Conservation (phyloP, 768 basidiomycete genomes). For the Russula griseocarnosa region DNA sequence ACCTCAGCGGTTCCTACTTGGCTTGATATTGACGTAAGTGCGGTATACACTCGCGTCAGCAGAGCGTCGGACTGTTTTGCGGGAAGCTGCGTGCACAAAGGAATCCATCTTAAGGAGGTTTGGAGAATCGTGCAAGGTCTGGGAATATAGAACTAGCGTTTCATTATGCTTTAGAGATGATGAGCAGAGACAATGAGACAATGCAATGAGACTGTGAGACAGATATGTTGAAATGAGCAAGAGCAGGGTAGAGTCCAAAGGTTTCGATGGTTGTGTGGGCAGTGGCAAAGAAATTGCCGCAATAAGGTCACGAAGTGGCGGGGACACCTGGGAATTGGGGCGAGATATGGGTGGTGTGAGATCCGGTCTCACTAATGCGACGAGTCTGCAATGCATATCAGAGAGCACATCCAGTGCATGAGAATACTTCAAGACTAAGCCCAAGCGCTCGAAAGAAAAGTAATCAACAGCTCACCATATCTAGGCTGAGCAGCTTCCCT, state of each 20-base stretch:
- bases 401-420: conserved; percentile 44
- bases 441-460: background rate
- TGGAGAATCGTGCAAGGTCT: conserved; percentile 34
- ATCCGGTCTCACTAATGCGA: conserved; percentile 29
- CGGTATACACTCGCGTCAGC: conserved; percentile 57
- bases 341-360: background rate
- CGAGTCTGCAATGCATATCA: conserved; percentile 46
- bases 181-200: conserved; percentile 33
- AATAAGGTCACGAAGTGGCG: background rate
- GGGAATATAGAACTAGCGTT: conserved; percentile 32
- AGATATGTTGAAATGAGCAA: conserved; percentile 60
- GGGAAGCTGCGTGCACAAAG: conserved; percentile 42
- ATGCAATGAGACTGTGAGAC: conserved; percentile 47
- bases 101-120: conserved; percentile 53
- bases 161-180: conserved; percentile 24
- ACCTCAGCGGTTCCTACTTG: conserved; percentile 26
- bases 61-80: conserved; percentile 54
- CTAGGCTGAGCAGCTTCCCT: conserved; percentile 62
- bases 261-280: conserved; percentile 35
- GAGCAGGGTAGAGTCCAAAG: conserved; percentile 37
- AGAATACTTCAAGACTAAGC: conserved; percentile 45
- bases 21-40: conserved; percentile 38
- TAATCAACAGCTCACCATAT: conserved; percentile 53
- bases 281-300: conserved; percentile 44
- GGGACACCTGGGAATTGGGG: conserved; percentile 27